Evolutionary conservation across 2,329 filamentous ascomycete genomes (phyloP).

Genomic region (Colletotrichum camelliae): DNA sequence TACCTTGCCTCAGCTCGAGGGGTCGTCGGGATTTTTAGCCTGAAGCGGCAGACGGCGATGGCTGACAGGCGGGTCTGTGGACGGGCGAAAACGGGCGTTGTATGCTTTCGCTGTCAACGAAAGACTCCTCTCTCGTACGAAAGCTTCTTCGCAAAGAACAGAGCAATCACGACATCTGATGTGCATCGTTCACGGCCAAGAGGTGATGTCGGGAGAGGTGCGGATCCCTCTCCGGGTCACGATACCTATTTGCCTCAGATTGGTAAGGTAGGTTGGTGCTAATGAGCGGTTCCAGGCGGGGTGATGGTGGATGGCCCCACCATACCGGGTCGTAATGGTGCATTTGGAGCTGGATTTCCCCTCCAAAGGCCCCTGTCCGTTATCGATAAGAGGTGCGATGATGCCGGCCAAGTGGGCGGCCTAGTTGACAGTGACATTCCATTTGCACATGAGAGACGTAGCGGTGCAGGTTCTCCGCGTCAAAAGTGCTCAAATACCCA

Average conservation of each 20-base stretch:
- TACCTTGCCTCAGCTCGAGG: conserved; percentile 6
- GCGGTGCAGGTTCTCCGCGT: not conserved
- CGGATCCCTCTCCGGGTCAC: conserved; percentile 7
- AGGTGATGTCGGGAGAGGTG: conserved; percentile 14
- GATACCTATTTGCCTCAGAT: not conserved
- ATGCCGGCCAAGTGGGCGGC: conserved; percentile 8
- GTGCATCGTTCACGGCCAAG: not conserved
- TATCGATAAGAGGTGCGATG: conserved; percentile 20
- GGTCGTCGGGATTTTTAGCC: not conserved
- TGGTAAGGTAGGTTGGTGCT: not conserved
- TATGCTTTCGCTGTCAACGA: not conserved
- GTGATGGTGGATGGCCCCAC: conserved; percentile 8
- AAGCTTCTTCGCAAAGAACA: not conserved
- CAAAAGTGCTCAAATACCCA: not conserved
- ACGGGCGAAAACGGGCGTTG: not conserved
- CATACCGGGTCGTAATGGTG: not conserved
- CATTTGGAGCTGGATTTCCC: conserved; percentile 8
- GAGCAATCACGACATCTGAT: not conserved
- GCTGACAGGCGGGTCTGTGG: not conserved
- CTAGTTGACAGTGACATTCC: conserved; percentile 19
- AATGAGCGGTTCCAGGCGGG: not conserved
- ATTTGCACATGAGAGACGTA: not conserved
- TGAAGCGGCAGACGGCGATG: not conserved
- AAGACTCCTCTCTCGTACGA: not conserved
- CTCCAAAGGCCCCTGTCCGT: not conserved